Base-by-base conservation (phyloP, 129 eudicot species). In the Dittrichia graveolens region DNA sequence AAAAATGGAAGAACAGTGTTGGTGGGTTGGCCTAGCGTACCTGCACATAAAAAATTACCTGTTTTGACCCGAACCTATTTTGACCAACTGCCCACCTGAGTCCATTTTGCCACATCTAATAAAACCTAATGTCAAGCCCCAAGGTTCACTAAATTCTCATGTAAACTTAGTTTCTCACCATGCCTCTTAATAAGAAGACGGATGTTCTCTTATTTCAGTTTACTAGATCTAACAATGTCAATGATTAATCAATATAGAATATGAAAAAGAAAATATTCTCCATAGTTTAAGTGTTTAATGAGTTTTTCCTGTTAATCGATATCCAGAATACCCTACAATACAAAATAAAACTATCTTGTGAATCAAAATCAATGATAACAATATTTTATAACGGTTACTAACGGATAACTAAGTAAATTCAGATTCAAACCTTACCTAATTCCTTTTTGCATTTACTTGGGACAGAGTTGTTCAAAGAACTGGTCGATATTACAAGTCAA, bases 301-400 rank as follows among this genome's bases (percentile, higher is more conserved):
- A 15, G 47, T 45, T 7, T 42, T 15, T 31, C 46, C 14, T 49
- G 8, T 61, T 49, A 9, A 31, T 40, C 18, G 39, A 62, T 12
- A 49, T 74, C 41, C 7, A 70, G n/a, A 70, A 70, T 40, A 70
- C 34, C 74, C 11, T 50, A 67, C 41, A 44, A 45, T 60, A 72
- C 12, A 57, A 57, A 42, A 31, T 13, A 56, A 41, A 56, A 24
- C 31, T 0, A 3, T 11, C 1, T 66, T n/a, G 15, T 50, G 15
- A 54, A 54, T 16, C 59, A 54, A 16, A 54, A 16, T 39, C 63
- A 39, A 69, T 53, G 12, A 71, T 4, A 71, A 54, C 31, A 40
- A 71, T 71, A 44, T 71, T 38, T 57, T 57, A 57, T 72, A 59
- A 72, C 5, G 13, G 12, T 62, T 19, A 52, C 55, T 42, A 60